Base-by-base conservation (phyloP, 2,329 filamentous ascomycete species). In the Aureobasidium sp. region DNA sequence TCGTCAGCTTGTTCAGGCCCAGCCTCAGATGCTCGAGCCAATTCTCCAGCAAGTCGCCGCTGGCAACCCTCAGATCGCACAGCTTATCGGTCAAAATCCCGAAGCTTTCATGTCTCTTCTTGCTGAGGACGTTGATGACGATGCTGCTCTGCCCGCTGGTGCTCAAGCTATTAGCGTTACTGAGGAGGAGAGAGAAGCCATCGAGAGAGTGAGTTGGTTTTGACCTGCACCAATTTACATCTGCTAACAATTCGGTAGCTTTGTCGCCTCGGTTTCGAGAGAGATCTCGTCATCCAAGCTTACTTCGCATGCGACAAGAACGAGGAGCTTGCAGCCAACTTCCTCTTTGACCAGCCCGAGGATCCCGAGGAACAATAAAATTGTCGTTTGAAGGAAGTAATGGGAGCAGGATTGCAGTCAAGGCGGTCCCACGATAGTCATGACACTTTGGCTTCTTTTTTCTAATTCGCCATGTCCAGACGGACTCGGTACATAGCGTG, bases 261-360 rank as follows among this genome's bases (percentile, higher is more conserved):
- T 72, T 96, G 91, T 78, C 88, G 89, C 66, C 86, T 99, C 48
- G 94, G 94, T 39, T 99, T 99, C 74, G 87, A 93, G 70, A 87
- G 92, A 64, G 92, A 97, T 69, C 85, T 92, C 69, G 94, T 94
- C 57, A 96, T 97, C 68, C 93, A 99, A 78, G 94, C 94, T 29
- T 99, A 97, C 79, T 99, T 99, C 74, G 94, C 94, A 37, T 99
- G 94, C 76, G 94, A 99, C 77, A 99, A 97, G 84, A 97, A 99
- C 75, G 94, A 99, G 78, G 94, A 99, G 77, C 82, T 99, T 57
- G 94, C 94, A 0, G 94, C 94, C 66, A 99, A 99, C 78, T 97
- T 97, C 77, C 82, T 99, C 64, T 99, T 99, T 73, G 94, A 99
- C 70, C 92, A 97, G 78, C 92, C 92, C 10, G 92, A 96, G 65